phyloP scores from a whole-genome alignment of 331 rosid species.

The Rosa hybrid region DNA sequence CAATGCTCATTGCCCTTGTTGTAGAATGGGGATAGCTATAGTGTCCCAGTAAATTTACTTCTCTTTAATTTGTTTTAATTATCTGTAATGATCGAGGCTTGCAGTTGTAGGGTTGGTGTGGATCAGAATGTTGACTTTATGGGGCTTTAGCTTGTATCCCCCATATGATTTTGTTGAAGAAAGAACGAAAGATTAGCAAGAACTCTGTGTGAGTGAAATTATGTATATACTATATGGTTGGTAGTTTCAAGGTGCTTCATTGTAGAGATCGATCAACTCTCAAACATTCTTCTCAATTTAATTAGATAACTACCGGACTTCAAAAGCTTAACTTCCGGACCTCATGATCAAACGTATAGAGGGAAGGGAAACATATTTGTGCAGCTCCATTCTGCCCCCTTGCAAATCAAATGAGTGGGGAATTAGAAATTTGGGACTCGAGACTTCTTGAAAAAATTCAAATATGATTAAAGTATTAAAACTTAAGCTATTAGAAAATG shows the following conservation, averaged over 20 bases:
- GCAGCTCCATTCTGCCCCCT: neutral
- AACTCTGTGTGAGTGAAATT: neutral
- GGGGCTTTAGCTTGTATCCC: neutral
- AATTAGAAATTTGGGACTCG: neutral
- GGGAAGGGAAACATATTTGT: neutral
- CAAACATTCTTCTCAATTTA: neutral
- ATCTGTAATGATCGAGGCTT: slow-evolving; percentile 4
- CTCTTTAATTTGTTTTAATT: neutral
- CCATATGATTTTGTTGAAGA: neutral
- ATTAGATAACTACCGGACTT: neutral
- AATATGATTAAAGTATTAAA: neutral
- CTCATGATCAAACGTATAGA: neutral
- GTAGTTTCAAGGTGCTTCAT: neutral
- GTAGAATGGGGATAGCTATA: slow-evolving; percentile 42
- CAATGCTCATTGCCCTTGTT: slow-evolving; percentile 81
- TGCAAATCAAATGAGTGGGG: neutral
- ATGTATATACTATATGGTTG: neutral
- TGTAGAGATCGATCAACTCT: neutral
- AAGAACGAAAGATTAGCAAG: neutral
- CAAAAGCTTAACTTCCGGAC: too few species aligned
- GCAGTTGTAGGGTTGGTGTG: slow-evolving; percentile 11
- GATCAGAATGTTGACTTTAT: neutral
- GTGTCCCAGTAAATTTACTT: slow-evolving; percentile 22
- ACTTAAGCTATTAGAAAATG: neutral
- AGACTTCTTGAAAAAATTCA: neutral